Conservation (phyloP, 2,329 filamentous ascomycete species). For the Trichoderma koningiopsis region DNA sequence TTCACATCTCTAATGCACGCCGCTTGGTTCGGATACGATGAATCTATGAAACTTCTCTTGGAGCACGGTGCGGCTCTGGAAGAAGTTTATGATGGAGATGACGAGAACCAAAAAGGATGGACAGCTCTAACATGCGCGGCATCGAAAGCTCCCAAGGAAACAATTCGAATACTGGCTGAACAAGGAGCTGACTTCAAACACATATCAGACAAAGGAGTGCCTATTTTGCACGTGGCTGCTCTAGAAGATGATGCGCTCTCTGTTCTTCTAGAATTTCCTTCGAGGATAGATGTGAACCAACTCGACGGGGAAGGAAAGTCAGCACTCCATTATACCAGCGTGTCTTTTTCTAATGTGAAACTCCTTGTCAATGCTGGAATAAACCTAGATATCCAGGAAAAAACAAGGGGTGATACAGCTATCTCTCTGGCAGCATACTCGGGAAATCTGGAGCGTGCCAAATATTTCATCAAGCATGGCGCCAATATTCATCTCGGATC, state of each 20-base stretch:
- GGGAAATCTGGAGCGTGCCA: conserved; percentile 16
- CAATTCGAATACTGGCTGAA: conserved; percentile 19
- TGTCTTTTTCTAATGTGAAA: conserved; percentile 10
- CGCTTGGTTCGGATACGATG: conserved; percentile 17
- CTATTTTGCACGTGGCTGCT: conserved; percentile 19
- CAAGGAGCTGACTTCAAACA: conserved; percentile 21
- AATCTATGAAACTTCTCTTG: conserved; percentile 13
- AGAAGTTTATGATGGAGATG: conserved; percentile 10
- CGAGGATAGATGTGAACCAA: conserved; percentile 21
- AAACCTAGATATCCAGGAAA: conserved; percentile 9
- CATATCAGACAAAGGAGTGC: neutral
- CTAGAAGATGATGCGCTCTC: neutral
- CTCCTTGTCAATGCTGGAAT: conserved; percentile 24
- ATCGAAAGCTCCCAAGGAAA: neutral
- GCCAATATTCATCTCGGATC: conserved; percentile 26
- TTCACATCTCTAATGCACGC: conserved; percentile 24
- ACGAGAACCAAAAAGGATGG: conserved; percentile 11
- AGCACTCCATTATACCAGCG: neutral
- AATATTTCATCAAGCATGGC: conserved; percentile 22
- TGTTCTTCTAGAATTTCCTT: conserved; percentile 22
- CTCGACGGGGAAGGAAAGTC: conserved; percentile 1
- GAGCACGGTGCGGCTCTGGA: conserved; percentile 20
- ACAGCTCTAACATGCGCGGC: conserved; percentile 24
- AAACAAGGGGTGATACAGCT: conserved; percentile 3
- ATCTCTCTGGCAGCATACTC: conserved; percentile 5